Base-by-base conservation (phyloP, 768 basidiomycete species). In the Trametes cinnabarina region DNA sequence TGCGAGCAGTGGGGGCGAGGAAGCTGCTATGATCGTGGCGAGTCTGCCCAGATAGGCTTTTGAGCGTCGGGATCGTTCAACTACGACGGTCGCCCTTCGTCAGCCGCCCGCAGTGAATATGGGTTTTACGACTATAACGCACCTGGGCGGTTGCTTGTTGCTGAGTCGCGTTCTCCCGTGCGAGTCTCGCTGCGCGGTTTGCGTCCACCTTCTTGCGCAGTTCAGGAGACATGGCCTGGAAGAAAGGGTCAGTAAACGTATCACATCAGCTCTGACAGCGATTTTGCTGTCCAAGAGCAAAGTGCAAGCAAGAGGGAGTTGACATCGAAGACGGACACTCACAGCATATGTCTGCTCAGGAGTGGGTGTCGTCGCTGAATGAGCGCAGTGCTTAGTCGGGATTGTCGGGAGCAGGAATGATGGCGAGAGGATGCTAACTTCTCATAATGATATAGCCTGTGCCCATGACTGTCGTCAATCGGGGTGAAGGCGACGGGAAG, bases 41-140 rank as follows among this genome's bases (percentile, higher is more conserved):
- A 22, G 54, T 70, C 68, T 20, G 72, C 73, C 74, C 74, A 75
- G 2, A 73, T 63, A 32, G 74, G 74, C 51, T 74, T 74, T 60
- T 69, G 63, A 12, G 72, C 63, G 47, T 75, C 73, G 1, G 74
- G 73, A 47, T 75, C 70, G 42, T 63, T 65, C 23, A 66, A 49
- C 73, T 74, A 34, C n/a, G 17, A 30, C 22, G 30, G 26, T 7
- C 7, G 42, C 2, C 35, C 25, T 23, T 19, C n/a, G 62, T 55
- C 37, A 52, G 41, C 49, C 35, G 20, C 35, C 26, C 43, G 20
- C 15, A 15, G 23, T 44, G 19, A 23, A 15, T 30, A 23, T 4
- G 35, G 14, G 28, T 41, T 32, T 12, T 32, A 32, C n/a, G n/a
- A n/a, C 46, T 3, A 5, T 22, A 43, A 58, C 65, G 19, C 49